Base-by-base conservation (phyloP, 208 protist species). In the Jaenimonas drosophilae region DNA sequence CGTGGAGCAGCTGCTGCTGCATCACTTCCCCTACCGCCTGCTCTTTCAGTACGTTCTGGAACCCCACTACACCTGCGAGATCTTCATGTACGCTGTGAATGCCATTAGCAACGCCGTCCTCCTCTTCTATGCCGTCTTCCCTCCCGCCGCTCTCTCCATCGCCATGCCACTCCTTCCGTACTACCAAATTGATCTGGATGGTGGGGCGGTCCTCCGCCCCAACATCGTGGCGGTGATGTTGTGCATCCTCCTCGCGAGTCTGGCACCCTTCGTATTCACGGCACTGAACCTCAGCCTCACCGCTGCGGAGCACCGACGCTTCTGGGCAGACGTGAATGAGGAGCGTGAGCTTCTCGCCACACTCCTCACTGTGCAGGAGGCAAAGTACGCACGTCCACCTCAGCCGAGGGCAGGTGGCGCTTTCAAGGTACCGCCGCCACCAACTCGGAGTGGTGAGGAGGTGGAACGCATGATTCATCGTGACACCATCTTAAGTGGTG, bases 21-120 rank as follows among this genome's bases (percentile, higher is more conserved):
- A 76, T 44, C 56, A 32, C 31, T 91, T 87, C 64, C 71, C 45
- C 1, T 29, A 57, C 17, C 36, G 54, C 4, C 29, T 2, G 26
- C 64, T 68, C 21, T 78, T 78, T 54, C 25, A 16, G 9, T 64
- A 52, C 23, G 64, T 78, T 5, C 59, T 75, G 29, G 84, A 92
- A 42, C 84, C 84, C 2, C 84, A 92, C 47, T 92, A 92, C 50
- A 49, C 64, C 24, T 81, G 73, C 44, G 84, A 92, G 46, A 45
- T 88, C 9, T 4, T 73, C 14, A 64, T 92, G 63, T 89, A 88
- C 59, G 19, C 44, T 0, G 33, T 84, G 17, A 72, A 81, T 26
- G 14, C 29, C 12, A 30, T 54, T 37, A 49, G 46, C 29, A 38
- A 55, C 11, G 54, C 48, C 39, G 19, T 38, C 5, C 12, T 60